These are phyloP conservation scores for Lasiosphaeris hirsuta DNA, from an alignment of 495 filamentous ascomycete genomes.

Conservation along the genomic window DNA sequence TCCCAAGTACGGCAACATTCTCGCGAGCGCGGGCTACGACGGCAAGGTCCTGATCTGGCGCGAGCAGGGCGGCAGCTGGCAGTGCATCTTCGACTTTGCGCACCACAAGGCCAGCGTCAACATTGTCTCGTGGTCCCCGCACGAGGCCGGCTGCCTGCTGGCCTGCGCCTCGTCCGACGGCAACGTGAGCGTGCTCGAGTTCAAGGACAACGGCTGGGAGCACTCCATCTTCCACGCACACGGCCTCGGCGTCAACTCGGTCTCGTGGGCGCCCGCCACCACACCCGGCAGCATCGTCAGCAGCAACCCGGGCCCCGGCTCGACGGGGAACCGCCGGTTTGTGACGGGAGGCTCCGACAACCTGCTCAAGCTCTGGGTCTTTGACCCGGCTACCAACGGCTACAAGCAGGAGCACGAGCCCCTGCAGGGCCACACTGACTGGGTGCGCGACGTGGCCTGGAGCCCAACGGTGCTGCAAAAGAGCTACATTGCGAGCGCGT, in stretches of 20 bases:
- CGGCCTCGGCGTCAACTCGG: constrained; percentile 87
- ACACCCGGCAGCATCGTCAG: constrained; percentile 76
- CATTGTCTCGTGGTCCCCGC: constrained; percentile 93
- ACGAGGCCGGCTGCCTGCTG: constrained; percentile 90
- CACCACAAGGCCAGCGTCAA: constrained; percentile 94
- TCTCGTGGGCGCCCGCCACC: constrained; percentile 88
- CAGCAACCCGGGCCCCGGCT: constrained; percentile 57
- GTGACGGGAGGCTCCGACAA: constrained; percentile 95
- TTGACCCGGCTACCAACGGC: constrained; percentile 44
- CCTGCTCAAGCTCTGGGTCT: constrained; percentile 81
- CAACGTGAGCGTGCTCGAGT: constrained; percentile 87
- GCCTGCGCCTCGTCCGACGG: constrained; percentile 93
- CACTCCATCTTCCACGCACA: constrained; percentile 89
- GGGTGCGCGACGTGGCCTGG: constrained; percentile 98
- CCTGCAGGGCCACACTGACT: constrained; percentile 81
- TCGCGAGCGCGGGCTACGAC: constrained; percentile 91
- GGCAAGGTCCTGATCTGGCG: constrained; percentile 98
- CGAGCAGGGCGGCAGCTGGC: constrained; percentile 72
- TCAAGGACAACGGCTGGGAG: constrained; percentile 87
- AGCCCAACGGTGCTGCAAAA: constrained; percentile 89
- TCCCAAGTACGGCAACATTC: constrained; percentile 96
- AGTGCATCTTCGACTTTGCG: constrained; percentile 82
- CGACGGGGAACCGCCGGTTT: constrained; percentile 65
- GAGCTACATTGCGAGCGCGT: constrained; percentile 89
- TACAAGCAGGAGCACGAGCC: constrained; percentile 55